Evolutionary conservation across 495 filamentous ascomycete species (phyloP), one percentile per base, ranked within the genome.

Genomic region (Rhizodiscina lignyota): DNA sequence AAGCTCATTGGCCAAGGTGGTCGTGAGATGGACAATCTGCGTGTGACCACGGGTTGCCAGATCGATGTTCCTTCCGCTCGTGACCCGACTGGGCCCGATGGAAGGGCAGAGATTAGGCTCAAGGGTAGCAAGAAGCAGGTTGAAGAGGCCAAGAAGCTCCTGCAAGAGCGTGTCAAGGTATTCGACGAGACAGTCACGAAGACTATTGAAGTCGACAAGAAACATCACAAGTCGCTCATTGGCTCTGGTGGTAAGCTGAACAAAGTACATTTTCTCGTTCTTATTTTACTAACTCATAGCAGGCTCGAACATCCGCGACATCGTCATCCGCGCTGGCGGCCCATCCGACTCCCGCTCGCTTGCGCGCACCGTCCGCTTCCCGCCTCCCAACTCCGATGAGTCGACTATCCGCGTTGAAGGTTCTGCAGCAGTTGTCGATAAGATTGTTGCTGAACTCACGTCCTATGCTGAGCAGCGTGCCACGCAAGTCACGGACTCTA

Each of bases 111-210:
- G 45, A 89, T 99, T 51, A 75, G 73, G 43, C 67, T 96, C 43
- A 84, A 82, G 62, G 89, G 89, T 31, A 87, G 80, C 15, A 87
- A 92, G 61, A 62, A 79, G 42, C 78, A 87, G 42, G 91, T 96
- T 37, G 74, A 80, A 18, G 76, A 82, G 21, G 87, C 89, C 3
- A 87, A 91, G 72, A 81, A 80, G 62, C 57, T 86, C 18, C 60
- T 96, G 33, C 72, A 85, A 50, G 76, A 87, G 57, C 84, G 85
- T 50, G 75, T 73, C 35, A 75, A 70, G 30, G 65, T 79, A 29
- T 93, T 93, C 44, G 86, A 96, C 49, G 71, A 87, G 38, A 94
- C 72, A 11, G 67, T 94, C 35, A 73, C 75, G 12, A 76, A 76
- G 60, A 83, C 74, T 16, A 67, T 99, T 21, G 76, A 84, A 15